Percentiles rank a stretch among this genome's conserved stretches.
Evolutionary conservation across 148 eudicot species (phyloP).

Genomic region (Salicornia ramosissima): DNA sequence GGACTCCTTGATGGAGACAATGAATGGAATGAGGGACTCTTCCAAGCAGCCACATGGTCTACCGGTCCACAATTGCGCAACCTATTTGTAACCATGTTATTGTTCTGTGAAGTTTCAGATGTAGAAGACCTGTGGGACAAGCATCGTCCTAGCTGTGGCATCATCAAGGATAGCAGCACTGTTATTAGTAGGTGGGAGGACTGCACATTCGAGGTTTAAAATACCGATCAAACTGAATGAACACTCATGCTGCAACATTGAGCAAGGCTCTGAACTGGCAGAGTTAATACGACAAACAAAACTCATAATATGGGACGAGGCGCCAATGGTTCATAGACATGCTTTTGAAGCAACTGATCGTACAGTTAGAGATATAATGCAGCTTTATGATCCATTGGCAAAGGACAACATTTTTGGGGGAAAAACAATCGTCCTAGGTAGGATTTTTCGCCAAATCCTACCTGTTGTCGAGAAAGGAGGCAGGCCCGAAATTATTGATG

Average conservation of each 20-base stretch:
- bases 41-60: background rate
- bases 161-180: background rate
- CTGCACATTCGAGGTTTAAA: background rate
- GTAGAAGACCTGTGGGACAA: background rate
- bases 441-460: background rate
- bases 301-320: slow-evolving; percentile 8
- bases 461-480: background rate
- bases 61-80: background rate
- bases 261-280: background rate
- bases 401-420: background rate
- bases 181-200: background rate
- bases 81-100: background rate
- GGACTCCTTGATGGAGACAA: slow-evolving; percentile 11
- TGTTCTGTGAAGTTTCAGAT: slow-evolving; percentile 6
- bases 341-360: slow-evolving; percentile 3
- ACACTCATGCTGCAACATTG: background rate
- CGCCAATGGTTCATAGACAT: slow-evolving; percentile 16
- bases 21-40: slow-evolving; percentile 1
- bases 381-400: background rate
- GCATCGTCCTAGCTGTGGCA: slow-evolving; percentile 5
- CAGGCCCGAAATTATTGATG: background rate
- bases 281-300: background rate
- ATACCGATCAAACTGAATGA: background rate
- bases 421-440: background rate
- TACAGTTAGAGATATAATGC: background rate